Base-by-base conservation (phyloP, 805 yeast genomes). In the Metschnikowia drakensbergensis region DNA sequence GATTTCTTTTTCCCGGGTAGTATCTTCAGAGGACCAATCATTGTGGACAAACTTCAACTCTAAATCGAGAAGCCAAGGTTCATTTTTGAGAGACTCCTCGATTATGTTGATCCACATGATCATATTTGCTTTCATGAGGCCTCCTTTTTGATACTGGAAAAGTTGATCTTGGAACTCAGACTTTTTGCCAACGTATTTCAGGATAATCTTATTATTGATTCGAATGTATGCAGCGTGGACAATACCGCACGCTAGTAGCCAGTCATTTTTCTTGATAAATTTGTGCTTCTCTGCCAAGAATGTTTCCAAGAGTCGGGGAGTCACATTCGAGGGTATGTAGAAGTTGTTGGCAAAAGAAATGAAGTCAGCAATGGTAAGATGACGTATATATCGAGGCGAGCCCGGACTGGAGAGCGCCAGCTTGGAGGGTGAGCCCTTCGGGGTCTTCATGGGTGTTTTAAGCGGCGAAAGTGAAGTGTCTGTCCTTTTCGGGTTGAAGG, bases 231-330 rank as follows among this genome's bases (percentile, higher is more conserved):
- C 82, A 17, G 83, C 76, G 32, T 83, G 70, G 0, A 84, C 73
- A 52, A 86, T 60, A 0, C 91, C 91, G 60, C 87, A 82, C 3
- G 85, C 78, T 23, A 86, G 62, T 6, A 82, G 80, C 89, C 90
- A 85, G 35, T 83, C 84, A 49, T 78, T 81, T 32, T 76, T 76
- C 51, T 69, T 72, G n/a, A 56, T 52, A 35, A 83, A 75, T 53
- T 80, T 79, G 38, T 75, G 72, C 41, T 75, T 72, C 57, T 80
- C 79, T 3, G 69, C 63, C 35, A 72, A 65, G 54, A 76, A 84
- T 1, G 82, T 75, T 36, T 73, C 75, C 7, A 83, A 50, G 40
- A 86, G 69, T 32, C 69, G 64, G 26, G 71, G 67, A 0, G 88
- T 80, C 2, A 77, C 67, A 0, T 74, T 71, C 22, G 73, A 66